Evolutionary conservation across 2,329 filamentous ascomycete genomes (phyloP), one percentile per base, ranked within the genome.

Genomic region (Annulohypoxylon truncatum): DNA sequence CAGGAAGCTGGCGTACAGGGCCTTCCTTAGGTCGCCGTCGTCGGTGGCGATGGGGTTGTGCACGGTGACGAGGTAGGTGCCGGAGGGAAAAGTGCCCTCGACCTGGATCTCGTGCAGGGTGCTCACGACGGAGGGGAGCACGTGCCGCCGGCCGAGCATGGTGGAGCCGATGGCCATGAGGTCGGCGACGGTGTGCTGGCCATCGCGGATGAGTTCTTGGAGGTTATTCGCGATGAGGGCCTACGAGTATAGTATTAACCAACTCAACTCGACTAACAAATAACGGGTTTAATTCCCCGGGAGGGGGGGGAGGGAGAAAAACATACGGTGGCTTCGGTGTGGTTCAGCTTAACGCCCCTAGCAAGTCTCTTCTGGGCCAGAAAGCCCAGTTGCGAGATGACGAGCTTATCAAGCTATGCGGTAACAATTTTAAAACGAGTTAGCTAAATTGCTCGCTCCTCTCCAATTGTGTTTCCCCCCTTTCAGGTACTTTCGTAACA

Each of bases 171-270:
- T 87, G 66, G 89, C 84, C 94, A 98, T 98, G 77, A 98, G 92
- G 78, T 97, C 94, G 38, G 94, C 91, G 57, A 98, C 95, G 12
- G 87, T 92, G 82, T 97, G 93, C 72, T 91, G 89, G 77, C 95
- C 95, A 95, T 98, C 95, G 78, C 95, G 94, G 78, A 98, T 96
- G 74, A 97, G 90, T 86, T 98, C 95, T 79, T 97, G 95, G 52
- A 98, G 86, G 78, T 94, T 94, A 77, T 88, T 94, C 67, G 94
- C 90, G 75, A 97, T 96, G 71, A 94, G 86, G 26, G 91, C 91
- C 90, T 92, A 52, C 20, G 35, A 22, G 24, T 5, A 22, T 9
- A 10, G 60, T 5, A 28, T 54, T 38, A 53, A 52, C 10, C 18
- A n/a, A n/a, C n/a, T n/a, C n/a, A n/a, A n/a, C n/a, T n/a, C n/a